Evolutionary conservation across 495 filamentous ascomycete genomes (phyloP).

Genomic region (Hypoxylon cercidicola): DNA sequence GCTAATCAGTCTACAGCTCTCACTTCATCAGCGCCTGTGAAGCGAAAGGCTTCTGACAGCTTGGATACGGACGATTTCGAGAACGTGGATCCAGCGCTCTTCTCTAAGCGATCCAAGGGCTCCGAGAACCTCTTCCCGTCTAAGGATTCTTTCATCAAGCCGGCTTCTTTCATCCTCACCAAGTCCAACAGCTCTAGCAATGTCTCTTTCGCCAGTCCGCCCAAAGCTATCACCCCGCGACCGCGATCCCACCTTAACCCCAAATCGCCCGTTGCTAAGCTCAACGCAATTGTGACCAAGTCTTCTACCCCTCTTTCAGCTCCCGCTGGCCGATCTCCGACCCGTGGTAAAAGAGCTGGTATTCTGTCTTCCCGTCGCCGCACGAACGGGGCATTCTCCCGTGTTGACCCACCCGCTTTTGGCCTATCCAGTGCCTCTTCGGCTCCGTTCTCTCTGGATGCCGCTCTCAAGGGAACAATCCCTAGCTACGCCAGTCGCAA

Average conservation of each 20-base stretch:
- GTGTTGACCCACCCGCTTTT: constrained; percentile 68
- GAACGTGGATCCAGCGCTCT: constrained; percentile 79
- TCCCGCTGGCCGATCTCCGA: constrained; percentile 71
- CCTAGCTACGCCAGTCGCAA: constrained; percentile 60
- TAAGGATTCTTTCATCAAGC: constrained; percentile 63
- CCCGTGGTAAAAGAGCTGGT: constrained; percentile 67
- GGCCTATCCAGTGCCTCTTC: constrained; percentile 46
- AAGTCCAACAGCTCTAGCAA: constrained; percentile 52
- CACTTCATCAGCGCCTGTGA: constrained; percentile 46
- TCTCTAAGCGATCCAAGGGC: constrained; percentile 77
- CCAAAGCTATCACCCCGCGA: constrained; percentile 51
- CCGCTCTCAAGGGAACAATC: constrained; percentile 77
- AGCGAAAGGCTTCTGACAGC: constrained; percentile 59
- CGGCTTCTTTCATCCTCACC: constrained; percentile 54
- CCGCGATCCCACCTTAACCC: constrained; percentile 57
- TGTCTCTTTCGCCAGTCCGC: constrained; percentile 45
- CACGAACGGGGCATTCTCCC: constrained; percentile 62
- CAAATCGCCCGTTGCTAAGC: constrained; percentile 54
- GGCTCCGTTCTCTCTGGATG: constrained; percentile 79
- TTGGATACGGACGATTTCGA: constrained; percentile 71
- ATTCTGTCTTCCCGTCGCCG: constrained; percentile 71
- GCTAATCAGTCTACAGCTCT: constrained; percentile 50
- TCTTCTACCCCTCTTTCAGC: constrained; percentile 59
- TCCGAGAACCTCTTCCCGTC: constrained; percentile 55
- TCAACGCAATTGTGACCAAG: constrained; percentile 53